Percentiles rank a stretch among this genome's conserved stretches.
Evolutionary conservation across 169 alveolate genomes (phyloP).

Genomic region (Eimeria tenella): DNA sequence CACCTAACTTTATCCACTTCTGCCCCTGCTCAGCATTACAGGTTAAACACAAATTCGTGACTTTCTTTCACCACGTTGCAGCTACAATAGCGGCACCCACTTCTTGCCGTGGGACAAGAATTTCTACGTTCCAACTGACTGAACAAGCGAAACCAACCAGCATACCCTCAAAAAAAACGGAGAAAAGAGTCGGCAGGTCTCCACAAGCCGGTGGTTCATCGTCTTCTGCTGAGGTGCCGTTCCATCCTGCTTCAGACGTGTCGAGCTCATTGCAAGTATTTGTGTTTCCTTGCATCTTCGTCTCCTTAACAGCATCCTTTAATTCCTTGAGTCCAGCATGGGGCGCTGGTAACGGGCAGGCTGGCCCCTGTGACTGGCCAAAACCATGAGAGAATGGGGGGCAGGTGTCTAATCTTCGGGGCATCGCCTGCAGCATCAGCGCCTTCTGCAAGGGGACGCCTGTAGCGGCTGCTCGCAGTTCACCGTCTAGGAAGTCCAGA

Average conservation of each 20-base stretch:
- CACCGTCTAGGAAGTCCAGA: conserved; percentile 78
- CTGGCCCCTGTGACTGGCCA: not conserved
- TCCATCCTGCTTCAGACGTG: not conserved
- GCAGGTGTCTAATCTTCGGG: not conserved
- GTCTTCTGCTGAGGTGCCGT: not conserved
- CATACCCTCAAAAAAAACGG: conserved; percentile 71
- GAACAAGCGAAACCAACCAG: not conserved
- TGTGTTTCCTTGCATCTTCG: not conserved
- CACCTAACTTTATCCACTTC: conserved; percentile 76
- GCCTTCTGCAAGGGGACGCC: conserved; percentile 60
- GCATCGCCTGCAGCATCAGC: conserved; percentile 66
- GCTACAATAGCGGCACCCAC: not conserved
- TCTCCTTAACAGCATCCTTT: no score
- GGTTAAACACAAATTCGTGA: not conserved
- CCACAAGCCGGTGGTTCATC: not conserved
- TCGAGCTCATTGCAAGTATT: not conserved
- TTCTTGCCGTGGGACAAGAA: not conserved
- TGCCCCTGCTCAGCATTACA: conserved; percentile 40
- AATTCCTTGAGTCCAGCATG: no score
- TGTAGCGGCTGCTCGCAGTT: conserved; percentile 74
- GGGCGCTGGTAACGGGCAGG: no score
- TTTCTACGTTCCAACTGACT: not conserved
- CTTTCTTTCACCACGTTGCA: not conserved
- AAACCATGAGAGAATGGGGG: not conserved
- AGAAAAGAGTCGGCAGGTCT: conserved; percentile 61